These are phyloP conservation scores for Euclidium syriacum DNA, from an alignment of 345 rosid genomes.

Conservation along the genomic window DNA sequence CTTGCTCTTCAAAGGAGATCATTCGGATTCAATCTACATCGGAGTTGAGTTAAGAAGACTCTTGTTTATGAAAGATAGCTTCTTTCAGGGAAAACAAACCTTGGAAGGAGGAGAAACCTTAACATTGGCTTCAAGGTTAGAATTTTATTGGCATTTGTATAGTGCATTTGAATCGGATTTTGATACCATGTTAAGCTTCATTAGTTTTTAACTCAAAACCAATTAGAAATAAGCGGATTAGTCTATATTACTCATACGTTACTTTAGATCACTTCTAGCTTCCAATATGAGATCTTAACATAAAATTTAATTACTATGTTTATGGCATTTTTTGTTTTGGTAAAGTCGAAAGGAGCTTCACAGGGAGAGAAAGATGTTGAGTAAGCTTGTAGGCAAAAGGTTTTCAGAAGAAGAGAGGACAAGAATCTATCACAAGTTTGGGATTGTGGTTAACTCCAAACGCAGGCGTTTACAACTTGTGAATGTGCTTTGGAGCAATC, in stretches of 20 bases:
- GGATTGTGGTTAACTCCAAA: slow-evolving; percentile 61
- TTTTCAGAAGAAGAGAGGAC: slow-evolving; percentile 63
- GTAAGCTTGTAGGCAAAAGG: slow-evolving; percentile 78
- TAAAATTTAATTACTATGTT: too few relatives aligned
- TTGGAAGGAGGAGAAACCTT: slow-evolving; percentile 47
- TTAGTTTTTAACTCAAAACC: too few relatives aligned
- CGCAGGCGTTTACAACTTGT: slow-evolving; percentile 75
- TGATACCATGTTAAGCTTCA: too few relatives aligned
- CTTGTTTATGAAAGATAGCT: slow-evolving; percentile 68
- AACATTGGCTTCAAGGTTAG: slow-evolving; percentile 65
- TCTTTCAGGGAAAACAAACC: slow-evolving; percentile 55
- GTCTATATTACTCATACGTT: too few relatives aligned
- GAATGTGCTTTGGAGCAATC: slow-evolving; percentile 62
- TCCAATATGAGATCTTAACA: too few relatives aligned
- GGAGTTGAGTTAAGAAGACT: slow-evolving; percentile 95
- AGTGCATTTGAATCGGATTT: too few relatives aligned
- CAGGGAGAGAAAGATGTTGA: slow-evolving; percentile 65
- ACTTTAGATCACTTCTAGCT: too few relatives aligned
- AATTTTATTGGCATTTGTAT: background rate
- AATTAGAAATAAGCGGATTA: too few relatives aligned
- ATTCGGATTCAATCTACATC: slow-evolving; percentile 75
- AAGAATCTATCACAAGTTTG: slow-evolving; percentile 69
- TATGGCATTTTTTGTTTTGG: background rate
- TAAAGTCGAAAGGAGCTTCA: slow-evolving; percentile 65
- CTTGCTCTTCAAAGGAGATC: slow-evolving; percentile 89